Conservation (phyloP, 305 asterid species). For the Rubia occidens region DNA sequence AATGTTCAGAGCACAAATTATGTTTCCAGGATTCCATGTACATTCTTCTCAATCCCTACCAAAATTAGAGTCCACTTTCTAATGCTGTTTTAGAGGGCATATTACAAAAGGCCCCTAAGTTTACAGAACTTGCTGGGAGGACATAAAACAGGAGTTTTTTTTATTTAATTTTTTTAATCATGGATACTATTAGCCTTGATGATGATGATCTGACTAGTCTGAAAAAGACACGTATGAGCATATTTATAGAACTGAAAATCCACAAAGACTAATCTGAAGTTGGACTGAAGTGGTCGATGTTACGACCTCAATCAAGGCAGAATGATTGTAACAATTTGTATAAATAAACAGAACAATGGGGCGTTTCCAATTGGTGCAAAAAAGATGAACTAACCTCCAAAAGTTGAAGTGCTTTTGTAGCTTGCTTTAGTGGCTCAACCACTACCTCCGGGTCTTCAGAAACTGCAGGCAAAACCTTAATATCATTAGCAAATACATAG, state of each 20-base stretch:
- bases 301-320: not conserved
- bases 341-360: too few species aligned
- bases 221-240: not conserved
- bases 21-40: too few species aligned
- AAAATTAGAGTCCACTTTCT: too few species aligned
- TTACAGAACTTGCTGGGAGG: too few species aligned
- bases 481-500: conserved; percentile 6
- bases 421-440: conserved; percentile 71
- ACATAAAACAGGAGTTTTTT: too few species aligned
- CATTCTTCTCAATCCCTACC: too few species aligned
- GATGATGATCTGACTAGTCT: not conserved
- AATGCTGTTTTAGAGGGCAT: too few species aligned
- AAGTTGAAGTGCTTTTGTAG: conserved; percentile 74
- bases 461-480: conserved; percentile 36
- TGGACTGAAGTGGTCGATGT: not conserved
- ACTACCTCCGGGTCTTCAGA: conserved; percentile 58
- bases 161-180: too few species aligned
- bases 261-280: not conserved
- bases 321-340: not conserved
- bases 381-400: conserved; percentile 57
- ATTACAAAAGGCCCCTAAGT: too few species aligned
- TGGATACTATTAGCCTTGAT: too few species aligned
- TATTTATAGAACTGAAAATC: not conserved
- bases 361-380: not conserved
- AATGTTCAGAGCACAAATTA: too few species aligned